Conservation (phyloP, 2,329 filamentous ascomycete species). For the Colletotrichum salicis region DNA sequence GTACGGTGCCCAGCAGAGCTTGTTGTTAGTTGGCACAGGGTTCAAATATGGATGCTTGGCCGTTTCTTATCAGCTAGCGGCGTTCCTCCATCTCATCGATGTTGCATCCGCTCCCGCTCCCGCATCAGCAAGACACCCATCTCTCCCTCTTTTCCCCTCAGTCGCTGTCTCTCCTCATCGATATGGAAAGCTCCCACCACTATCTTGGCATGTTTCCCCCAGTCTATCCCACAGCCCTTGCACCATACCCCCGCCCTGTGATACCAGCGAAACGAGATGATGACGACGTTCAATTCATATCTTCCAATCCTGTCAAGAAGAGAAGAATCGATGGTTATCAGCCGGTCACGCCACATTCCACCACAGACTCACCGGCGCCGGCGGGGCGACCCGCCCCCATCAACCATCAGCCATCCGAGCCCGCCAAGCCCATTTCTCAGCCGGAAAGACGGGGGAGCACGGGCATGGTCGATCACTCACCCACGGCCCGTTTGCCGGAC, state of each 20-base stretch:
- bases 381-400: background rate
- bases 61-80: slow-evolving; percentile 16
- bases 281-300: slow-evolving; percentile 57
- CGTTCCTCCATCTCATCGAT: slow-evolving; percentile 21
- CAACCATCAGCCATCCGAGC: slow-evolving; percentile 1
- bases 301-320: slow-evolving; percentile 55
- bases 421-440: slow-evolving; percentile 13
- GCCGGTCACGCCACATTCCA: slow-evolving; percentile 14
- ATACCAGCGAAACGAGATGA: slow-evolving; percentile 46
- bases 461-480: slow-evolving; percentile 43
- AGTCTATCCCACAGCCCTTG: slow-evolving; percentile 4
- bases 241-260: background rate
- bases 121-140: slow-evolving; percentile 13
- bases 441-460: slow-evolving; percentile 44
- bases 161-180: background rate
- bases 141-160: background rate
- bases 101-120: slow-evolving; percentile 27
- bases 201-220: slow-evolving; percentile 28
- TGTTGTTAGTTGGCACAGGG: slow-evolving; percentile 15
- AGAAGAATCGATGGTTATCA: slow-evolving; percentile 30
- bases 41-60: slow-evolving; percentile 34
- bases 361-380: background rate
- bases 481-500: slow-evolving; percentile 38
- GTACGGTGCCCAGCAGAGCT: slow-evolving; percentile 3
- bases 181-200: slow-evolving; percentile 22